Percentiles rank a stretch among this genome's conserved stretches.
phyloP scores from a whole-genome alignment of 169 alveolate species.

The Plasmodium relictum region DNA sequence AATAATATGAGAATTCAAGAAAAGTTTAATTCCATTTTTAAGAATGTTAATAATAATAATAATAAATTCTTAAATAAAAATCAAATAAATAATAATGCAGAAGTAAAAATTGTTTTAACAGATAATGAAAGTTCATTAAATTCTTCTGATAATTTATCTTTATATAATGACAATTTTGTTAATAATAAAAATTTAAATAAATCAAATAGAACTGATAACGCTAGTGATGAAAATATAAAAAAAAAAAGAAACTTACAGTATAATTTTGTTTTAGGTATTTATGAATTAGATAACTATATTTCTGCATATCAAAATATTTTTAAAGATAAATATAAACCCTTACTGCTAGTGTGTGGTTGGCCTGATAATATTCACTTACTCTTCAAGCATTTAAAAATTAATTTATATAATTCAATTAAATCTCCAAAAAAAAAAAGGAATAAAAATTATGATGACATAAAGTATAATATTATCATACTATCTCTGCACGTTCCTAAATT shows the following conservation, averaged over 20 bases:
- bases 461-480: slow-evolving; percentile 65
- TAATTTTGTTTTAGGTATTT: slow-evolving; percentile 52
- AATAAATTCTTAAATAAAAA: slow-evolving; percentile 14
- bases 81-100: slow-evolving; percentile 7
- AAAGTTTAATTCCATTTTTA: neutral
- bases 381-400: slow-evolving; percentile 73
- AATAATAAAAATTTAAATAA: neutral
- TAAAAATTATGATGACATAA: slow-evolving; percentile 7
- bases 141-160: neutral
- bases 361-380: slow-evolving; percentile 79
- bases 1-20: slow-evolving; percentile 52
- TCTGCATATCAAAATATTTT: slow-evolving; percentile 64
- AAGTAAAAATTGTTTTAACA: slow-evolving; percentile 3
- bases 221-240: neutral
- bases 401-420: slow-evolving; percentile 3
- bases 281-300: slow-evolving; percentile 60
- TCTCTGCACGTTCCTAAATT: slow-evolving; percentile 81
- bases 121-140: neutral
- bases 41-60: neutral
- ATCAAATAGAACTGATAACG: neutral
- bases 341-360: slow-evolving; percentile 86
- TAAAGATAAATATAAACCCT: slow-evolving; percentile 44
- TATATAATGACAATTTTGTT: neutral
- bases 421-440: neutral
- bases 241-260: neutral